phyloP scores from a whole-genome alignment of 2,329 filamentous ascomycete genomes.

The Dothideomycetes sp. region DNA sequence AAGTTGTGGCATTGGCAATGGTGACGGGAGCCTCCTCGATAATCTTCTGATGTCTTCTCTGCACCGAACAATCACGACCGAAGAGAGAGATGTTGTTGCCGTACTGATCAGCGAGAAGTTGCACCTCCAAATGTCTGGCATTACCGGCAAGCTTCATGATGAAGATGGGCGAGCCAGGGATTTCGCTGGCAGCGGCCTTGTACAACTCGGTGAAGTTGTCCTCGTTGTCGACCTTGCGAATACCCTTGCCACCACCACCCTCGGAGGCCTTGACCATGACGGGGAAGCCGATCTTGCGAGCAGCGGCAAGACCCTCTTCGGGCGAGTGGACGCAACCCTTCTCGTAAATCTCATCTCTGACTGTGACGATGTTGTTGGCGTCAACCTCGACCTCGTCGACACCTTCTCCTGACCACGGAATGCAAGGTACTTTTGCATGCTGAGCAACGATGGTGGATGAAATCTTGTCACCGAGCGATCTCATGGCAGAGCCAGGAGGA shows the following conservation, averaged over 20 bases:
- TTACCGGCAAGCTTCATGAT: slow-evolving; percentile 99
- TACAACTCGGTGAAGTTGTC: slow-evolving; percentile 80
- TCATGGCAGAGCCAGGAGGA: slow-evolving; percentile 95
- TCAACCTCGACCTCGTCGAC: slow-evolving; percentile 75
- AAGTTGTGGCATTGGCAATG: slow-evolving; percentile 79
- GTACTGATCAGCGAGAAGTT: slow-evolving; percentile 95
- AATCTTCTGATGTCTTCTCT: slow-evolving; percentile 98
- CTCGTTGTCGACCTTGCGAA: slow-evolving; percentile 83
- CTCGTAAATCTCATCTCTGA: slow-evolving; percentile 73
- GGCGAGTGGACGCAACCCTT: slow-evolving; percentile 86
- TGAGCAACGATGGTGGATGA: slow-evolving; percentile 98
- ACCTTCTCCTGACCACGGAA: slow-evolving; percentile 97
- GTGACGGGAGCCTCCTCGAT: slow-evolving; percentile 98
- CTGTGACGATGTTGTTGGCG: slow-evolving; percentile 79
- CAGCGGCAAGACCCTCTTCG: slow-evolving; percentile 79
- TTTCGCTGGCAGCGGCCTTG: slow-evolving; percentile 93
- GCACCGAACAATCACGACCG: slow-evolving; percentile 96
- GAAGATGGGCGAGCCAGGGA: slow-evolving; percentile 97
- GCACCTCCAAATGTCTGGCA: slow-evolving; percentile 92
- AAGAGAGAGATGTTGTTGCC: slow-evolving; percentile 99
- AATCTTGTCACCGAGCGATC: slow-evolving; percentile 98
- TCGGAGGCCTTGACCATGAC: slow-evolving; percentile 99
- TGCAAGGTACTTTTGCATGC: slow-evolving; percentile 91
- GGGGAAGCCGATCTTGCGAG: slow-evolving; percentile 88
- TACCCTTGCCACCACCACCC: slow-evolving; percentile 98